Evolutionary conservation across 352 stramenopile species (phyloP).

Genomic region (Blastocystis sp.): DNA sequence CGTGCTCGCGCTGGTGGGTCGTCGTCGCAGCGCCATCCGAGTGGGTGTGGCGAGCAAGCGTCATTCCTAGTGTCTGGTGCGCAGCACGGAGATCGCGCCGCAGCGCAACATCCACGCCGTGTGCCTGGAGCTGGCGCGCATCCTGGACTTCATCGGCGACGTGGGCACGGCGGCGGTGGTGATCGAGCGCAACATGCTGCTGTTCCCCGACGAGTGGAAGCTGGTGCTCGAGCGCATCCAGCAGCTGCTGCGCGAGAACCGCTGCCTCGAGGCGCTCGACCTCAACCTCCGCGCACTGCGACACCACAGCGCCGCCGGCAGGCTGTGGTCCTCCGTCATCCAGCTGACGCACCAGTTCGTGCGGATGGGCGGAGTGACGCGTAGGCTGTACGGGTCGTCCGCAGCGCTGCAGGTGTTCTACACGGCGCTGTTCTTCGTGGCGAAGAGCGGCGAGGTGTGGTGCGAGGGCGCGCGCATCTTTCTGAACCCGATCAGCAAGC

Average conservation of each 20-base stretch:
- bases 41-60: background rate
- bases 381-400: constrained; percentile 74
- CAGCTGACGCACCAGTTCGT: constrained; percentile 62
- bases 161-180: background rate
- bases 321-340: constrained; percentile 61
- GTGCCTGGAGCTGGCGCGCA: constrained; percentile 35
- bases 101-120: constrained; percentile 14
- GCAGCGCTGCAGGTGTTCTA: constrained; percentile 71
- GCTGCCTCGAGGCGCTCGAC: background rate
- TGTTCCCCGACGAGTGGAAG: constrained; percentile 53
- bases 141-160: constrained; percentile 44
- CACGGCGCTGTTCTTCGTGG: constrained; percentile 78
- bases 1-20: constrained; percentile 12
- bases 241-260: constrained; percentile 7
- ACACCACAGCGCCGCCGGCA: background rate
- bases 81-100: constrained; percentile 42
- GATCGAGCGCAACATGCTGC: constrained; percentile 26
- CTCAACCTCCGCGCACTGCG: background rate
- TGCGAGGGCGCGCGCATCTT: constrained; percentile 76
- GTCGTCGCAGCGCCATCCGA: background rate
- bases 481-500: too few relatives aligned
- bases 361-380: background rate
- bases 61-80: constrained; percentile 22
- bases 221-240: constrained; percentile 28
- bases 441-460: constrained; percentile 85